Evolutionary conservation across 495 filamentous ascomycete genomes (phyloP).

Genomic region (Trypethelium eluteriae): DNA sequence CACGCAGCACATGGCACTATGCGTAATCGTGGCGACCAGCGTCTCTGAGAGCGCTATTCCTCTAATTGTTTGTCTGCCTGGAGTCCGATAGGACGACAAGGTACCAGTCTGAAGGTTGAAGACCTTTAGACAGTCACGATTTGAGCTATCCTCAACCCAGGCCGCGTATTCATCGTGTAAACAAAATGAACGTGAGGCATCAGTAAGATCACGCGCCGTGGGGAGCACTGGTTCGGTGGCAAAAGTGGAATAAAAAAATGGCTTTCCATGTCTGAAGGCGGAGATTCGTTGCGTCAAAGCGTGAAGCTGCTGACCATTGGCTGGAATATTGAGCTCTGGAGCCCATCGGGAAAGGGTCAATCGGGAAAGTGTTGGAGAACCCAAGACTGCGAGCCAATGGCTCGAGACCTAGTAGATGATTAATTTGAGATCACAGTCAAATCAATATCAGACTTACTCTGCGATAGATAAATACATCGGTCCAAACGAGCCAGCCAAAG

Average conservation of each 20-base stretch:
- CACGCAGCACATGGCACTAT: not conserved
- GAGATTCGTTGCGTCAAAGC: not conserved
- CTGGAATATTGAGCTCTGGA: not conserved
- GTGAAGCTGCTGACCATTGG: not conserved
- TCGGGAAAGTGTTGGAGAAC: not conserved
- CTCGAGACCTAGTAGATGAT: not conserved
- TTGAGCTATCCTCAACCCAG: not conserved
- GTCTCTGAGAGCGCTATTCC: not conserved
- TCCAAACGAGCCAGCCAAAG: not conserved
- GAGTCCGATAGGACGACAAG: not conserved
- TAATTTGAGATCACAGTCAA: not conserved
- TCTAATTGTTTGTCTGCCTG: not conserved
- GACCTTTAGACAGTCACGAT: not conserved
- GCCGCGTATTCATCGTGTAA: not conserved
- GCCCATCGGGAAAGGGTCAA: not conserved
- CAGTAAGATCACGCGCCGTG: not conserved
- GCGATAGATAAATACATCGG: not conserved
- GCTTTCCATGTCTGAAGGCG: not conserved
- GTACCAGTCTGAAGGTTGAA: not conserved
- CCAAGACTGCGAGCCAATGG: not conserved
- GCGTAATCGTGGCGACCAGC: not conserved
- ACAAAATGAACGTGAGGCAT: not conserved
- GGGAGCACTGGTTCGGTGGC: not conserved
- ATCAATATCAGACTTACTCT: not conserved
- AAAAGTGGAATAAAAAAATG: not conserved